Evolutionary conservation across 1,284 basidiomycete genomes (phyloP).

Genomic region (Microbotryum saponariae): DNA sequence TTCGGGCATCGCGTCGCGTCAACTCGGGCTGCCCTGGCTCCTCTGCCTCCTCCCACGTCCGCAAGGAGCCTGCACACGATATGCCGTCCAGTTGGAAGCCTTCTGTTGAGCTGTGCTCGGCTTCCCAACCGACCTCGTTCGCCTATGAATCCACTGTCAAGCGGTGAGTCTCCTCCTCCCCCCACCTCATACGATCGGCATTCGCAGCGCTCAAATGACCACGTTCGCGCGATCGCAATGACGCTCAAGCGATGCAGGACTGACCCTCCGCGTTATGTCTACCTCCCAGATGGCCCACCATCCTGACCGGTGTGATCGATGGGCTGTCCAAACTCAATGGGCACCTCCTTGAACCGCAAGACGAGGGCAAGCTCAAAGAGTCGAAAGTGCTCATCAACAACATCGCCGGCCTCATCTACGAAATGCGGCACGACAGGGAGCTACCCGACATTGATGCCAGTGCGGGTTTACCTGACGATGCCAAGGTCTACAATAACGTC

Average conservation of each 20-base stretch:
- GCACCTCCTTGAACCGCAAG: slow-evolving; percentile 46
- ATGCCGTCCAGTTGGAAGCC: slow-evolving; percentile 16
- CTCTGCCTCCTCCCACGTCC: too few relatives aligned
- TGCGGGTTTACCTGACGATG: slow-evolving; percentile 44
- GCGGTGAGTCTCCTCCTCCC: neutral
- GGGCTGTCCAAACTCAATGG: slow-evolving; percentile 51
- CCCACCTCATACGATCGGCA: too few relatives aligned
- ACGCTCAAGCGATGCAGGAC: too few relatives aligned
- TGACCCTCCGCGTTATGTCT: neutral
- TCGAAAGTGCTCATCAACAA: slow-evolving; percentile 72
- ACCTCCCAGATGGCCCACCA: slow-evolving; percentile 75
- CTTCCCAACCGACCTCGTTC: slow-evolving; percentile 20
- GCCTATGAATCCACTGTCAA: slow-evolving; percentile 31
- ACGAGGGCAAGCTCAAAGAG: slow-evolving; percentile 49
- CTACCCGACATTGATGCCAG: slow-evolving; percentile 40
- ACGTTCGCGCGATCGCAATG: too few relatives aligned
- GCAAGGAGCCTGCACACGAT: too few relatives aligned
- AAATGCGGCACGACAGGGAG: slow-evolving; percentile 71
- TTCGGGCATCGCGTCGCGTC: too few relatives aligned
- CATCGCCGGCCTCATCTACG: slow-evolving; percentile 66
- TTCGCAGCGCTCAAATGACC: too few relatives aligned
- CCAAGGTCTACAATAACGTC: slow-evolving; percentile 65
- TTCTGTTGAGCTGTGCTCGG: slow-evolving; percentile 24
- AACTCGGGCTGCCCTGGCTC: too few relatives aligned
- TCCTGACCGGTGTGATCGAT: slow-evolving; percentile 71